Evolutionary conservation across 176 grass and related monocot genomes (phyloP).

Genomic region (Bromus sterilis): DNA sequence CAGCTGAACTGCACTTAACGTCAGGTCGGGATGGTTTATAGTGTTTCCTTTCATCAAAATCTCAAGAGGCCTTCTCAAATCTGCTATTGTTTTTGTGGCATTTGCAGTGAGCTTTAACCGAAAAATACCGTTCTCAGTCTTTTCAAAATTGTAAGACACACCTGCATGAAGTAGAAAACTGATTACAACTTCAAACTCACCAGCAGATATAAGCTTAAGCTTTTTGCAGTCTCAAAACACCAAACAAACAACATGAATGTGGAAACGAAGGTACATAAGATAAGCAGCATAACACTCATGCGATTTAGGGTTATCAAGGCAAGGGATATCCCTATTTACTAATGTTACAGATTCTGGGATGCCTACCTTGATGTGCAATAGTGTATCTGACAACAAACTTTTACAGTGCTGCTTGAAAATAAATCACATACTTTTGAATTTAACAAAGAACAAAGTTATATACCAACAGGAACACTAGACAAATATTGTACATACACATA

Average conservation of each 20-base stretch:
- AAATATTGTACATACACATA: too few species aligned
- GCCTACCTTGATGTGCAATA: not conserved
- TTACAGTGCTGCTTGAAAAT: not conserved
- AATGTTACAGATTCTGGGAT: not conserved
- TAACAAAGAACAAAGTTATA: too few species aligned
- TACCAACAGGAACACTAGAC: too few species aligned
- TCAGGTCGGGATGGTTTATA: constrained; percentile 55
- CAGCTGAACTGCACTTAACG: constrained; percentile 36
- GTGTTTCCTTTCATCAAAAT: constrained; percentile 74
- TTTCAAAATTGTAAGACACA: constrained; percentile 20
- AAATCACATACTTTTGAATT: too few species aligned
- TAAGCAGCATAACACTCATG: not conserved
- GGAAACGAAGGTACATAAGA: not conserved
- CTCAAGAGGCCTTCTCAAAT: constrained; percentile 66
- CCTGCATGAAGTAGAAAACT: not conserved
- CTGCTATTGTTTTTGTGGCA: constrained; percentile 80
- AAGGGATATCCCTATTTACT: not conserved
- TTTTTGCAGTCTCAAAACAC: not conserved
- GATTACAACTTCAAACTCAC: not conserved
- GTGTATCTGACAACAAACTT: not conserved
- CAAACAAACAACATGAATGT: not conserved
- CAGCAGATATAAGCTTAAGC: not conserved
- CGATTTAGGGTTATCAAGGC: not conserved
- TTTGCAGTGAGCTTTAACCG: constrained; percentile 58
- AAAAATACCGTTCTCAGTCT: constrained; percentile 47